phyloP scores from a whole-genome alignment of 257 asterid species.

The Capsicum pubescens region DNA sequence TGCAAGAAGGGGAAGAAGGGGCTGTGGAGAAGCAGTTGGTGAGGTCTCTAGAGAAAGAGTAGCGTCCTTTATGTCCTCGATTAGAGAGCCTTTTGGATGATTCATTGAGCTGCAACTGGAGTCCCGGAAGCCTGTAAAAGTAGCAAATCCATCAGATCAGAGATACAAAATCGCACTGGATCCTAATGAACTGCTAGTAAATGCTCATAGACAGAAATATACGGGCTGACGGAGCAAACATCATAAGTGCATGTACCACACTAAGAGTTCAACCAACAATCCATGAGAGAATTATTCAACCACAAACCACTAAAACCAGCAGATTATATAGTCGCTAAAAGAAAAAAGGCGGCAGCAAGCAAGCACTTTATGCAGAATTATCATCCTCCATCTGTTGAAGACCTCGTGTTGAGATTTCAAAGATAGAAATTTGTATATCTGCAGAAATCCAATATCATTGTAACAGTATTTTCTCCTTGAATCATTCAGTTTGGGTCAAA shows the following conservation, averaged over 20 bases:
- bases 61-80: conserved; percentile 51
- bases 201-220: not conserved
- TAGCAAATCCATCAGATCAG: conserved; percentile 31
- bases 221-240: not conserved
- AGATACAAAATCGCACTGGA: not conserved
- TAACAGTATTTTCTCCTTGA: not conserved
- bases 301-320: not conserved
- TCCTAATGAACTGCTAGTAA: not conserved
- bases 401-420: not conserved
- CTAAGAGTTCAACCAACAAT: not conserved
- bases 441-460: not conserved
- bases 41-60: conserved; percentile 65
- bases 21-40: conserved; percentile 74
- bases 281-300: not conserved
- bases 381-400: not conserved
- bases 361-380: not conserved
- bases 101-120: conserved; percentile 41
- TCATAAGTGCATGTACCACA: not conserved
- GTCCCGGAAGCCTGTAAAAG: conserved; percentile 57
- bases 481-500: not conserved
- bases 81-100: conserved; percentile 41
- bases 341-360: not conserved
- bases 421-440: not conserved
- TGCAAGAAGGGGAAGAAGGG: conserved; percentile 87
- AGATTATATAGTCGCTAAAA: not conserved